Evolutionary conservation across 441 rosid species (phyloP).

Genomic region (Erodium moschatum): DNA sequence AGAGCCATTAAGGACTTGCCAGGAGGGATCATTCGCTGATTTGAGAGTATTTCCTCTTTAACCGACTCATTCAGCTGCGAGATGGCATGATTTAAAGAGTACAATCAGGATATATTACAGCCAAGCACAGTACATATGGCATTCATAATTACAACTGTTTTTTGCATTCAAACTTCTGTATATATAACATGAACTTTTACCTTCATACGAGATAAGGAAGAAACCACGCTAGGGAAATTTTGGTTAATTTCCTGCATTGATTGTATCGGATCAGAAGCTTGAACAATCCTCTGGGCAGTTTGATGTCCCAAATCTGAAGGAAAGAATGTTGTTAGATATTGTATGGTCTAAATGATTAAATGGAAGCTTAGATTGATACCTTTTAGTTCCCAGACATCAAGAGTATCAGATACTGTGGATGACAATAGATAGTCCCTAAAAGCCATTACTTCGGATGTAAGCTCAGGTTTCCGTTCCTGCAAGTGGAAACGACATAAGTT

Average conservation of each 20-base stretch:
- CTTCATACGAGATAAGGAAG: conserved; percentile 97
- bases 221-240: conserved; percentile 93
- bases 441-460: conserved; percentile 81
- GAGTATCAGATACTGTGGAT: conserved; percentile 84
- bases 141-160: conserved; percentile 10
- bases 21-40: conserved; percentile 94
- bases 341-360: conserved; percentile 5
- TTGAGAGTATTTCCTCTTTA: conserved; percentile 89
- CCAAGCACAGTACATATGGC: conserved; percentile 9
- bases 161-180: conserved; percentile 3
- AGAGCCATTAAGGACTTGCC: conserved; percentile 95
- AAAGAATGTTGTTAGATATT: conserved; percentile 23
- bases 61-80: conserved; percentile 78
- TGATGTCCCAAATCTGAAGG: conserved; percentile 94
- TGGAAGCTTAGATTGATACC: conserved; percentile 36
- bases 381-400: conserved; percentile 97
- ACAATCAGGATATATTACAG: conserved; percentile 15
- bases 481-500: conserved; percentile 15
- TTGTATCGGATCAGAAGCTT: conserved; percentile 89
- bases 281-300: conserved; percentile 95
- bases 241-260: conserved; percentile 97
- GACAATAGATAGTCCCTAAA: conserved; percentile 89
- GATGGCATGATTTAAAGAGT: conserved; percentile 16
- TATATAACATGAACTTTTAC: conserved; percentile 29
- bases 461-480: conserved; percentile 94